Conservation (phyloP, 106 monocot genomes). For the Amphibolis antarctica region DNA sequence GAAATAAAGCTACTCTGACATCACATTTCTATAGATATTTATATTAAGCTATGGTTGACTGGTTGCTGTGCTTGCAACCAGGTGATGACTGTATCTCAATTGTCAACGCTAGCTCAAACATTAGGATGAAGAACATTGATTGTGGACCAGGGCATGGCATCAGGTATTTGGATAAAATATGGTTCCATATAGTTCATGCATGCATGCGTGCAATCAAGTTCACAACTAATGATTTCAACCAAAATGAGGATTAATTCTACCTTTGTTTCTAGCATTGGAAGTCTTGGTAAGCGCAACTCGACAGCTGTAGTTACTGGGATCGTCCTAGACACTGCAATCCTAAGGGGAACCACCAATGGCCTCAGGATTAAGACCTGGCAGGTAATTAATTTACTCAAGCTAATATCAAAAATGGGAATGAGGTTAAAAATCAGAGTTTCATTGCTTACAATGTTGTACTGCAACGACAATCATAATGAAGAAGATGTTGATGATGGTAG, state of each 20-base stretch:
- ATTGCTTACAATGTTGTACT: no score
- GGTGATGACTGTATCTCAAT: slow-evolving; percentile 97
- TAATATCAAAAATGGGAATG: background rate
- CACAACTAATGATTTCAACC: no score
- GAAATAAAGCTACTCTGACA: no score
- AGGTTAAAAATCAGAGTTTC: no score
- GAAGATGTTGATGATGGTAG: no score
- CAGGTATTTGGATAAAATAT: slow-evolving; percentile 30
- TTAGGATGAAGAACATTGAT: slow-evolving; percentile 84
- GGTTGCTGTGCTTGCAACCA: background rate
- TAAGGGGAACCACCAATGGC: slow-evolving; percentile 67
- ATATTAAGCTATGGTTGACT: background rate
- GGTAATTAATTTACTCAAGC: slow-evolving; percentile 23
- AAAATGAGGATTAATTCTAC: no score
- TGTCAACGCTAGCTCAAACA: slow-evolving; percentile 67
- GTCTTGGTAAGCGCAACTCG: slow-evolving; percentile 70
- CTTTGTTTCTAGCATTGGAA: slow-evolving; percentile 58
- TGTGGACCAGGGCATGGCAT: slow-evolving; percentile 99
- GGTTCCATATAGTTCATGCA: background rate
- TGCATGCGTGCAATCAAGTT: background rate
- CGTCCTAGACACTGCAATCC: slow-evolving; percentile 44
- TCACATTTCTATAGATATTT: no score
- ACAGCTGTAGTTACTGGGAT: slow-evolving; percentile 46
- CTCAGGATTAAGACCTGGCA: slow-evolving; percentile 98
- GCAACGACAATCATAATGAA: no score